Conservation (phyloP, 2,329 filamentous ascomycete genomes). For the Trichoderma aggressivum region DNA sequence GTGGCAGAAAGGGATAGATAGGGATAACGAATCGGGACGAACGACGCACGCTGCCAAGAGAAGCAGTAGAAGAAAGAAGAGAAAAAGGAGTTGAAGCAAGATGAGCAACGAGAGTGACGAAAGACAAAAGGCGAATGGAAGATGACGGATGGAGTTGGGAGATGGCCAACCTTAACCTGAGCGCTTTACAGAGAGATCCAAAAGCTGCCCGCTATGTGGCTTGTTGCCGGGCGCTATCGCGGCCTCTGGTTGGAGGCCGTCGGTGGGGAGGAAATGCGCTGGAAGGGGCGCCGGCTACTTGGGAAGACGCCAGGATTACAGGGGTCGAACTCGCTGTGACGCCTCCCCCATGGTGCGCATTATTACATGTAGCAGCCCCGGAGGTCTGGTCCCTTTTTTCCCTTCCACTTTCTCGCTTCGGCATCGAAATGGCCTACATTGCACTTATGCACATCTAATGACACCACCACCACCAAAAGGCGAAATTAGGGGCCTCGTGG, state of each 20-base stretch:
- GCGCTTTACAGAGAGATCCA: background rate
- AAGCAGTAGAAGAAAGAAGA: background rate
- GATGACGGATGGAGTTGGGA: background rate
- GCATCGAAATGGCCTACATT: background rate
- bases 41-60: background rate
- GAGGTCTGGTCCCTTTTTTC: background rate
- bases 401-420: background rate
- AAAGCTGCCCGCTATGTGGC: background rate
- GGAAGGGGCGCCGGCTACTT: background rate
- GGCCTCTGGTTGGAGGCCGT: constrained; percentile 11
- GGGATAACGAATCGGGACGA: background rate
- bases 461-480: background rate
- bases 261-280: background rate
- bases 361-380: background rate
- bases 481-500: background rate
- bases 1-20: constrained; percentile 1
- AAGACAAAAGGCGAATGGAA: background rate
- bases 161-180: background rate
- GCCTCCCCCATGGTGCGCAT: background rate
- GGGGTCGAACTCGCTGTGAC: constrained; percentile 7
- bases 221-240: background rate
- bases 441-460: background rate
- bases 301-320: constrained; percentile 4
- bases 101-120: background rate
- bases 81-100: background rate